These are phyloP conservation scores for Lactifluus volemus DNA, from an alignment of 768 basidiomycete species.

Conservation along the genomic window DNA sequence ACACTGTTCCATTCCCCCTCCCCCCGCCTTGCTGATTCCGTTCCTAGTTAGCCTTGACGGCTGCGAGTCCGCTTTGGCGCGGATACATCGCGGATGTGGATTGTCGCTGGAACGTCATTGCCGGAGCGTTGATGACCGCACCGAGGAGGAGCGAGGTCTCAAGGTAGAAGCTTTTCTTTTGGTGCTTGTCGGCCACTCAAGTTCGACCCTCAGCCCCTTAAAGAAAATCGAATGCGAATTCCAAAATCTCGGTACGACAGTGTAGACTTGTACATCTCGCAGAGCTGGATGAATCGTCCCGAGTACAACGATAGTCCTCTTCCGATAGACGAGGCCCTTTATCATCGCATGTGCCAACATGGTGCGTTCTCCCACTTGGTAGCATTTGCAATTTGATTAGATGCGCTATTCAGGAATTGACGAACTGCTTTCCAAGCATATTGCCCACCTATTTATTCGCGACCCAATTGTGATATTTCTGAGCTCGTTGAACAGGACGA, in stretches of 20 bases:
- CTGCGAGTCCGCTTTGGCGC: constrained; percentile 90
- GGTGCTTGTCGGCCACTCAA: constrained; percentile 1
- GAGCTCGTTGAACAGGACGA: constrained; percentile 95
- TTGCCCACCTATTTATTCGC: constrained; percentile 94
- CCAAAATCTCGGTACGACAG: constrained; percentile 98
- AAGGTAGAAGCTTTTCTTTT: constrained; percentile 40
- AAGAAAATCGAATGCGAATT: constrained; percentile 65
- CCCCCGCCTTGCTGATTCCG: neutral
- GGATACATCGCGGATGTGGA: constrained; percentile 96
- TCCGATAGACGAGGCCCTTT: constrained; percentile 70
- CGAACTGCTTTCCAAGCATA: constrained; percentile 77
- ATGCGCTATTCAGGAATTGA: constrained; percentile 59
- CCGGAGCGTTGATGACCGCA: constrained; percentile 97
- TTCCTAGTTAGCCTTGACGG: constrained; percentile 79
- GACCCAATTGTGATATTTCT: constrained; percentile 94
- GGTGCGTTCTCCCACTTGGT: constrained; percentile 41
- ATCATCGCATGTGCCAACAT: constrained; percentile 60
- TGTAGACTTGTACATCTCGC: constrained; percentile 89
- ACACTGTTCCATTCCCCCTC: no score
- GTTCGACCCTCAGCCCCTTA: constrained; percentile 53
- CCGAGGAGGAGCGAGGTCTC: constrained; percentile 85
- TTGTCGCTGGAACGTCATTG: constrained; percentile 97
- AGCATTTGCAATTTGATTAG: neutral
- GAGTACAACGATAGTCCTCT: constrained; percentile 88
- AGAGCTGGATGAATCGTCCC: constrained; percentile 76